A percentile compares a stretch with the other conserved stretches of the same genome.
phyloP scores from a whole-genome alignment of 208 protist species.

The Acanthamoeba culbertsoni region DNA sequence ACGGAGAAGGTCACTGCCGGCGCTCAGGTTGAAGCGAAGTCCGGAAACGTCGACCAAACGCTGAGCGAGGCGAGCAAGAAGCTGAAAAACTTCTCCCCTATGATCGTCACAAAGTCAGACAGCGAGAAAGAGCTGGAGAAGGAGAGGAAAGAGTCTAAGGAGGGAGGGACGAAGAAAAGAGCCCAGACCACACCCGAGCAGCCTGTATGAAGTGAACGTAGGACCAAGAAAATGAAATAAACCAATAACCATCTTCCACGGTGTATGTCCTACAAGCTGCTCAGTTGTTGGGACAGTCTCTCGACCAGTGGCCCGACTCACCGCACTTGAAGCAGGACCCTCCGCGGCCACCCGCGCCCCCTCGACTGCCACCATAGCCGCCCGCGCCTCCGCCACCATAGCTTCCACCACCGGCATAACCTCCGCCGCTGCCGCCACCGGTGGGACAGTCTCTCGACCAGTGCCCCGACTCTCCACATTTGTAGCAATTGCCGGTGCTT shows the following conservation, averaged over 20 bases:
- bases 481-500: not conserved
- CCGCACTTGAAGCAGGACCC: slow-evolving; percentile 2
- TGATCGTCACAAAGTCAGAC: not conserved
- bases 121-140: not conserved
- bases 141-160: not conserved
- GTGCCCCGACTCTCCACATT: not conserved
- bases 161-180: not conserved
- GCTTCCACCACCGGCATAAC: not conserved
- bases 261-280: not conserved
- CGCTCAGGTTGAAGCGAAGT: not conserved
- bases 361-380: not conserved
- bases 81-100: not conserved
- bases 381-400: not conserved
- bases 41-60: not conserved
- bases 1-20: not conserved
- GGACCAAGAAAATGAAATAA: not conserved
- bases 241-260: not conserved
- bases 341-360: not conserved
- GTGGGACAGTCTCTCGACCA: slow-evolving; percentile 3
- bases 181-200: not conserved
- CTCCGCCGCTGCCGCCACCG: not conserved
- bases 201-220: not conserved
- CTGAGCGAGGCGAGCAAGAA: not conserved
- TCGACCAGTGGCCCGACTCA: not conserved
- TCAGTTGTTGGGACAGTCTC: not conserved